A percentile compares a stretch with the other conserved stretches of the same genome.
phyloP scores from a whole-genome alignment of 805 yeast species.

The Kodamaea restingae region DNA sequence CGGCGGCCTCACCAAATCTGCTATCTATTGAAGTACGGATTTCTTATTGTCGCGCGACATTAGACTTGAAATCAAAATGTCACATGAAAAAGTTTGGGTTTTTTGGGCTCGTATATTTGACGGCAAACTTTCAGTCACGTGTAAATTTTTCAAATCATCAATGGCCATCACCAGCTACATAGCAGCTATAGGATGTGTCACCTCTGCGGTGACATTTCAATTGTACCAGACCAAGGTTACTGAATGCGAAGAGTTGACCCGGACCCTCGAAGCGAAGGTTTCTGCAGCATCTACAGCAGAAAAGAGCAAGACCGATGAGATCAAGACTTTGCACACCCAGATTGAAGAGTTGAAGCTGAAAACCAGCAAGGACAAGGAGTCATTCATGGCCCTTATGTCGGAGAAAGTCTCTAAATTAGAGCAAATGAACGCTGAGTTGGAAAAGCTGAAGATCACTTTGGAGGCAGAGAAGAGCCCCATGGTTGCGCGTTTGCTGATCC shows the following conservation, averaged over 20 bases:
- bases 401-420: conserved; percentile 5
- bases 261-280: conserved; percentile 12
- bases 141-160: neutral
- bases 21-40: conserved; percentile 2
- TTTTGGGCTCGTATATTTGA: neutral
- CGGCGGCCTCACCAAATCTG: neutral
- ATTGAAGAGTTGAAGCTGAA: conserved; percentile 10
- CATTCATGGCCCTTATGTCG: conserved; percentile 2
- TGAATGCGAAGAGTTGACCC: conserved; percentile 12
- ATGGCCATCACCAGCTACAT: conserved; percentile 15
- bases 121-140: neutral
- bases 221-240: conserved; percentile 17
- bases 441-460: conserved; percentile 5
- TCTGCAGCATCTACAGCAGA: conserved; percentile 9
- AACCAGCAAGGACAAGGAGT: conserved; percentile 6
- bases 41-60: conserved; percentile 3
- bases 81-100: neutral
- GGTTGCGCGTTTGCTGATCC: neutral
- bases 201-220: conserved; percentile 18
- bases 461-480: conserved; percentile 3
- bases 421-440: conserved; percentile 5
- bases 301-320: conserved; percentile 9
- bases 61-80: too few species aligned
- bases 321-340: conserved; percentile 5
- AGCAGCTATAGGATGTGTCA: conserved; percentile 18